These are phyloP conservation scores for Irpex lacteus DNA, from an alignment of 1,284 basidiomycete species.

Conservation along the genomic window DNA sequence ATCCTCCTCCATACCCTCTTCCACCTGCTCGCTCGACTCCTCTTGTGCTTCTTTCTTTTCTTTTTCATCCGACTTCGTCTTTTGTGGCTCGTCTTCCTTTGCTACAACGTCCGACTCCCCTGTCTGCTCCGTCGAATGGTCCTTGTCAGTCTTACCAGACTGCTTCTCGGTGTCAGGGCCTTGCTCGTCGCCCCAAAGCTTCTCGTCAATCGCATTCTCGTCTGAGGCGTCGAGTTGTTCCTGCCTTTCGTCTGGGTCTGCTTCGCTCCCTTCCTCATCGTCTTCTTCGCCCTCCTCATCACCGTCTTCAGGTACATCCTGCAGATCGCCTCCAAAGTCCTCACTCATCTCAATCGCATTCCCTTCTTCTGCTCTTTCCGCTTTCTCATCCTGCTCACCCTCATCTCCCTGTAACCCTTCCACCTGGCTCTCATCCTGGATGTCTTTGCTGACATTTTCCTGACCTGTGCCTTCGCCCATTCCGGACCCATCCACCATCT, in stretches of 20 bases:
- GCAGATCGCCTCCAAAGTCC: slow-evolving; percentile 79
- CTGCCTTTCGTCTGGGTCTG: slow-evolving; percentile 76
- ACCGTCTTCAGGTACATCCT: slow-evolving; percentile 63
- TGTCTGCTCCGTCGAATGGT: slow-evolving; percentile 46
- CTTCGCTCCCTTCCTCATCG: slow-evolving; percentile 56
- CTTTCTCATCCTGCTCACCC: slow-evolving; percentile 49
- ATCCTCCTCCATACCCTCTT: slow-evolving; percentile 21
- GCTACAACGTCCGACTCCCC: slow-evolving; percentile 72
- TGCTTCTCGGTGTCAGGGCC: slow-evolving; percentile 48
- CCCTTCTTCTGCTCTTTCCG: slow-evolving; percentile 57
- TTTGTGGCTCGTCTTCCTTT: slow-evolving; percentile 61
- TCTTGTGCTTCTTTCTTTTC: slow-evolving; percentile 30
- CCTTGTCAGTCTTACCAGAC: slow-evolving; percentile 50
- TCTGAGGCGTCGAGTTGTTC: slow-evolving; percentile 87
- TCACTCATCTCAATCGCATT: slow-evolving; percentile 76
- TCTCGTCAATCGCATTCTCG: slow-evolving; percentile 89
- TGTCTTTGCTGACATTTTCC: slow-evolving; percentile 89
- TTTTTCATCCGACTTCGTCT: slow-evolving; percentile 28
- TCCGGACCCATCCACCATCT: slow-evolving; percentile 73
- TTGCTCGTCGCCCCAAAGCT: slow-evolving; percentile 90
- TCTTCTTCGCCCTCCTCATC: slow-evolving; percentile 51
- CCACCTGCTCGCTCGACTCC: slow-evolving; percentile 27
- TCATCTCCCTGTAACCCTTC: slow-evolving; percentile 86
- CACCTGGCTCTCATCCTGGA: slow-evolving; percentile 94
- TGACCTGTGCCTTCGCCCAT: slow-evolving; percentile 83